Base-by-base conservation (phyloP, 1,139 yeast genomes). In the Blastobotrys arbuscula region DNA sequence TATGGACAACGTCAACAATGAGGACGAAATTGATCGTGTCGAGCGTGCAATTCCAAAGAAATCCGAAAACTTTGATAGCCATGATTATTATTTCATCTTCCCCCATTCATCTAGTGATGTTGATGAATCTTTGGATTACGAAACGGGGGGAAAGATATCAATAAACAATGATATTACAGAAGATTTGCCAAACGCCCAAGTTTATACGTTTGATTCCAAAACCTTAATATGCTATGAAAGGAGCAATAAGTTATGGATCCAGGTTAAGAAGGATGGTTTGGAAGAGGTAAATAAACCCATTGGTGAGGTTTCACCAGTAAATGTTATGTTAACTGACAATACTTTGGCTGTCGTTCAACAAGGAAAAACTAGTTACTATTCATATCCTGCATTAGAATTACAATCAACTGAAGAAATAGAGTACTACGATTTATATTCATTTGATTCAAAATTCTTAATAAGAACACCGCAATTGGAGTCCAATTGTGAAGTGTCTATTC, bases 31-130 rank as follows among this genome's bases (percentile, higher is more conserved):
- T 15, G 39, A 35, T 35, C 16, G 24, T 12, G 20, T 35, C 5
- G 39, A 18, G 10, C 21, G 39, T 7, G 35, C 35, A 6, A 21
- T 7, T 12, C 5, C 20, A 12, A 35, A 18, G 20, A 12, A 19
- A 18, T n/a, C 9, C 8, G 4, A 19, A 12, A 13, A 19, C 23
- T 35, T 35, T 35, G 13, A 21, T 18, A 33, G 36, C 9, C 16
- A 33, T 18, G 12, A 36, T 13, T 19, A n/a, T 36, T 18, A 19
- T 18, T 31, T 18, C 15, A 12, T 15, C n/a, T 10, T 42, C 13
- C 39, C 39, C 2, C 45, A 42, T 18, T 42, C 45, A 12, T 2
- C 39, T 4, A 35, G 39, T 31, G 45, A 42, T 33, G 2, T 23
- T 10, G 38, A 31, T 33, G 28, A 41, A 3, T 6, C 15, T 21